Percentiles rank a stretch among this genome's conserved stretches.
Evolutionary conservation across 2,329 filamentous ascomycete genomes (phyloP).

Genomic region (Hypoxylon sp.): DNA sequence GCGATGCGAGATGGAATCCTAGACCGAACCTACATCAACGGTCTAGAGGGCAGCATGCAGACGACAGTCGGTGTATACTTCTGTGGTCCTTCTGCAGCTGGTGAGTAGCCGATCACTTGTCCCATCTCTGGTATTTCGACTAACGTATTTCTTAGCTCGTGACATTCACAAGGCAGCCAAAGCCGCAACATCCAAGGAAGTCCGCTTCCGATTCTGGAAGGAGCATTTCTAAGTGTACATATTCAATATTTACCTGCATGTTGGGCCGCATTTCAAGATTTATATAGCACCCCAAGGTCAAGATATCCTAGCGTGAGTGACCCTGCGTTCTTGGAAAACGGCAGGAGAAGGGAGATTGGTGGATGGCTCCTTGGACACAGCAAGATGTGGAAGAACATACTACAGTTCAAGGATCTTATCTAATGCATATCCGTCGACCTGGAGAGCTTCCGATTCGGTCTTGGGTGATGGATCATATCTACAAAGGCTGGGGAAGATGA

Average conservation of each 20-base stretch:
- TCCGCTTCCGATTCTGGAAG: slow-evolving; percentile 98
- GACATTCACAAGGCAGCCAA: slow-evolving; percentile 88
- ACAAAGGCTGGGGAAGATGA: slow-evolving; percentile 33
- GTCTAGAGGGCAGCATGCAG: slow-evolving; percentile 79
- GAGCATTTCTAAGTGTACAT: slow-evolving; percentile 77
- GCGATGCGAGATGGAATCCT: slow-evolving; percentile 90
- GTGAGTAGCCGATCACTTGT: slow-evolving; percentile 55
- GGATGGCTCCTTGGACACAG: slow-evolving; percentile 6
- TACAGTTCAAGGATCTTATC: slow-evolving; percentile 23
- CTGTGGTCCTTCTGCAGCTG: slow-evolving; percentile 84
- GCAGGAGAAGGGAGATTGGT: slow-evolving; percentile 16
- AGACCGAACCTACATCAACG: slow-evolving; percentile 85
- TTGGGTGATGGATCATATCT: slow-evolving; percentile 30
- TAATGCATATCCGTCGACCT: slow-evolving; percentile 30
- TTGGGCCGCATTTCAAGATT: slow-evolving; percentile 25
- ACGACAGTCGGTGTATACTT: slow-evolving; percentile 98
- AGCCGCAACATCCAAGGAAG: slow-evolving; percentile 77
- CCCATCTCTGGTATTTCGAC: slow-evolving; percentile 26
- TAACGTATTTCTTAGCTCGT: slow-evolving; percentile 71
- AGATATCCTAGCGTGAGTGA: slow-evolving; percentile 13
- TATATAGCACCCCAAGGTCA: slow-evolving; percentile 17
- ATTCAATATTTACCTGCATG: slow-evolving; percentile 29
- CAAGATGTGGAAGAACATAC: slow-evolving; percentile 19
- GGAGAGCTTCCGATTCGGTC: slow-evolving; percentile 24
- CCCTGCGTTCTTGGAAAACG: slow-evolving; percentile 10